phyloP scores from a whole-genome alignment of 768 basidiomycete genomes.

The Russula sp. region DNA sequence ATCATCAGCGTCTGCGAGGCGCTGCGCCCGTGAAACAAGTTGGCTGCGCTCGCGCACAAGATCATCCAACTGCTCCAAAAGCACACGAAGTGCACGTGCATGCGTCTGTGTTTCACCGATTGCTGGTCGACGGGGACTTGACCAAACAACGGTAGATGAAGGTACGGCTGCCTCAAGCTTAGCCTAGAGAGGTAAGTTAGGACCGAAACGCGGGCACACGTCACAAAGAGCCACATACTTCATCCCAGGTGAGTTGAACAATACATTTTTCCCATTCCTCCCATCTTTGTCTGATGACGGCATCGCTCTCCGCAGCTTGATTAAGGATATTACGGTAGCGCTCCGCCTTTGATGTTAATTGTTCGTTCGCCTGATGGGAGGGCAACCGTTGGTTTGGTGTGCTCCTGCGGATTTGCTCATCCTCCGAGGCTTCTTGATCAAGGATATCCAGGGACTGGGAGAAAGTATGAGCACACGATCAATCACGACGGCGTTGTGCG shows the following conservation, averaged over 20 bases:
- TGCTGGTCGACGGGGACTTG: constrained; percentile 11
- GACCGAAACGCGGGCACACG: not conserved
- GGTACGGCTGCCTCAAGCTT: constrained; percentile 67
- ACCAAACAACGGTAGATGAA: constrained; percentile 43
- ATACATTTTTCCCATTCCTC: constrained; percentile 81
- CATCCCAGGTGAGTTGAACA: constrained; percentile 64
- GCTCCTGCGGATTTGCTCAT: constrained; percentile 63
- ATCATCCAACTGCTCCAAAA: constrained; percentile 79
- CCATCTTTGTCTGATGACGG: constrained; percentile 77
- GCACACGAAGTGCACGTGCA: constrained; percentile 65
- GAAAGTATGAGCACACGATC: constrained; percentile 2
- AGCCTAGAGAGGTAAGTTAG: constrained; percentile 42
- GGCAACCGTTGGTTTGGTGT: constrained; percentile 50
- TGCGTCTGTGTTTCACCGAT: constrained; percentile 48
- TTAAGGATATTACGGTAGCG: constrained; percentile 70
- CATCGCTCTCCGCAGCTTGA: constrained; percentile 74
- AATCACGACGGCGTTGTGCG: constrained; percentile 6
- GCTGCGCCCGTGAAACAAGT: constrained; percentile 61
- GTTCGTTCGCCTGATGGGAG: constrained; percentile 76
- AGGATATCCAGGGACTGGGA: constrained; percentile 80
- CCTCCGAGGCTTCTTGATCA: constrained; percentile 86
- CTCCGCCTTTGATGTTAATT: constrained; percentile 65
- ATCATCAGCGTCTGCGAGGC: constrained; percentile 65
- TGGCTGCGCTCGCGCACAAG: constrained; percentile 58
- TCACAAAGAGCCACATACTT: constrained; percentile 38